Base-by-base conservation (phyloP, 2,329 filamentous ascomycete genomes). In the Fusarium sp. region DNA sequence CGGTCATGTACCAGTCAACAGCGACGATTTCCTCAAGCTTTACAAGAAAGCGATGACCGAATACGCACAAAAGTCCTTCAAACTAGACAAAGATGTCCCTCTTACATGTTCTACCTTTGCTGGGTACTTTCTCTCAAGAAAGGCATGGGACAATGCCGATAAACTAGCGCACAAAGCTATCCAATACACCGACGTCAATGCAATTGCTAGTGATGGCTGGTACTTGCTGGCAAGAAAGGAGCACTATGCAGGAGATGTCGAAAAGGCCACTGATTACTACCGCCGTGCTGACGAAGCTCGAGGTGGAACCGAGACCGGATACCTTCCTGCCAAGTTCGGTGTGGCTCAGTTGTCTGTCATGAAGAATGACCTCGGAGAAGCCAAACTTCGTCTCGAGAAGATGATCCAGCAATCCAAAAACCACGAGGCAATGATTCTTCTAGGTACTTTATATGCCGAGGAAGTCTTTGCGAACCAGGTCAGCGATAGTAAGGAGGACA, bases 161-260 rank as follows among this genome's bases (percentile, higher is more conserved):
- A 90, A 90, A 22, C 86, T 99, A 20, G 93, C 95, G 10, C 92
- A 94, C 78, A 96, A 96, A 79, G 94, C 96, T 9, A 98, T 99
- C 68, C 94, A 98, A 76, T 91, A 93, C 75, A 98, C 96, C 4
- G 96, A 99, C 77, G 93, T 98, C 73, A 97, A 97, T 79, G 93
- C 94, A 6, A 94, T 98, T 79, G 95, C 95, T 25, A 97, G 95
- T 81, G 97, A 99, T 78, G 97, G 96, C 38, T 98, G 95, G 94
- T 99, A 98, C 80, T 83, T 98, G 11, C 88, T 98, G 43, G 96
- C 94, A 29, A 88, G 94, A 65, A 98, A 97, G 78, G 93, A 95
- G 69, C 96, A 99, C 78, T 93, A 94, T 72, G 88, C 90, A 62
- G 91, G 92, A 44, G 90, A 98, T 62, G 81, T 88, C 9, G 86